A percentile compares a stretch with the other conserved stretches of the same genome.
phyloP scores from a whole-genome alignment of 73 alveolate genomes.

The Paramecium caudatum region DNA sequence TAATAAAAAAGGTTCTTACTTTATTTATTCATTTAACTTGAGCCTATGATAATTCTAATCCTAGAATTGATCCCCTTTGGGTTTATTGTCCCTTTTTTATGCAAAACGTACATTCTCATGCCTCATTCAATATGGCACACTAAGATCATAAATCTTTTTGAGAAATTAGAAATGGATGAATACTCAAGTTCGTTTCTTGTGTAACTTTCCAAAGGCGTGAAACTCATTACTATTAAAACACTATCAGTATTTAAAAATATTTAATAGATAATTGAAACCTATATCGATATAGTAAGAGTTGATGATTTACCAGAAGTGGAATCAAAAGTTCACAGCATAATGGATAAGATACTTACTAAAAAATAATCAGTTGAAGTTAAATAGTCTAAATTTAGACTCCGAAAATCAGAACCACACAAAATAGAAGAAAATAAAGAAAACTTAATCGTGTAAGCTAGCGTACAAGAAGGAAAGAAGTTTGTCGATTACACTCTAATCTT shows the following conservation, averaged over 20 bases:
- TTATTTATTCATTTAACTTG: not conserved
- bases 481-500: not conserved
- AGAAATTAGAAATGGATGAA: conserved; percentile 61
- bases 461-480: not conserved
- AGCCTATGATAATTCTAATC: not conserved
- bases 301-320: conserved; percentile 40
- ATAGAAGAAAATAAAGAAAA: not conserved
- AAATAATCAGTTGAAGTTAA: not conserved
- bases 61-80: conserved; percentile 47
- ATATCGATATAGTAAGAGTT: conserved; percentile 16
- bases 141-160: not conserved
- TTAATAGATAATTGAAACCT: conserved; percentile 52
- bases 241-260: not conserved
- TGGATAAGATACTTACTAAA: not conserved
- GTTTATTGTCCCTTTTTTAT: not conserved
- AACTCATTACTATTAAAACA: too few relatives aligned
- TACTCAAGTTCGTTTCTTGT: not conserved
- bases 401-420: not conserved
- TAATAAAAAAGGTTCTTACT: conserved; percentile 12
- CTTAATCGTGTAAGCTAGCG: not conserved
- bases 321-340: not conserved
- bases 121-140: conserved; percentile 69
- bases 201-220: not conserved
- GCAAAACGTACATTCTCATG: conserved; percentile 20
- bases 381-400: not conserved